These are phyloP conservation scores for Ophiocordyceps australis DNA, from an alignment of 2,329 filamentous ascomycete genomes.

Conservation along the genomic window DNA sequence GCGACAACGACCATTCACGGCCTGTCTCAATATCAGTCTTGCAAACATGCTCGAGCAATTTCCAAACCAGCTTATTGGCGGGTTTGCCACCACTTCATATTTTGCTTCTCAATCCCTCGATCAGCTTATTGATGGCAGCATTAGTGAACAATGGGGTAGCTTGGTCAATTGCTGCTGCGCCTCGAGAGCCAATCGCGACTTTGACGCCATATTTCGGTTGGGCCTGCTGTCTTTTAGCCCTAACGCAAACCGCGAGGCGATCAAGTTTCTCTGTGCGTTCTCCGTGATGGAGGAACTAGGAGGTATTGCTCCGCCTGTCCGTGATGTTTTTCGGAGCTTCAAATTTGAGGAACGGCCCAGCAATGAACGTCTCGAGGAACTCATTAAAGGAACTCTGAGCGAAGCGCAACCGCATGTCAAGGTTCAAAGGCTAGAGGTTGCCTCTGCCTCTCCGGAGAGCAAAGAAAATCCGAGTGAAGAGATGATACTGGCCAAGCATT, in stretches of 20 bases:
- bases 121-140: constrained; percentile 1
- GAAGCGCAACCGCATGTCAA: no score
- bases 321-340: constrained; percentile 3
- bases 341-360: constrained; percentile 1
- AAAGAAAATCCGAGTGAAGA: no score
- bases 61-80: neutral
- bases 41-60: neutral
- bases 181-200: neutral
- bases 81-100: neutral
- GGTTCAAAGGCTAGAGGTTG: no score
- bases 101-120: neutral
- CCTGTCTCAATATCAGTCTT: neutral
- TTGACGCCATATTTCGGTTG: constrained; percentile 1
- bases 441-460: no score
- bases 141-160: constrained; percentile 1
- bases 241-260: neutral
- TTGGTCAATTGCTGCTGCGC: constrained; percentile 1
- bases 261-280: constrained; percentile 4
- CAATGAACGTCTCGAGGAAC: neutral
- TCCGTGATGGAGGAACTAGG: neutral
- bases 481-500: neutral
- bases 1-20: neutral
- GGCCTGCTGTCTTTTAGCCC: constrained; percentile 3
- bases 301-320: constrained; percentile 1
- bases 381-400: no score